Evolutionary conservation across 2,329 filamentous ascomycete species (phyloP), one percentile per base, ranked within the genome.

Genomic region (Cladobotryum protrusum): DNA sequence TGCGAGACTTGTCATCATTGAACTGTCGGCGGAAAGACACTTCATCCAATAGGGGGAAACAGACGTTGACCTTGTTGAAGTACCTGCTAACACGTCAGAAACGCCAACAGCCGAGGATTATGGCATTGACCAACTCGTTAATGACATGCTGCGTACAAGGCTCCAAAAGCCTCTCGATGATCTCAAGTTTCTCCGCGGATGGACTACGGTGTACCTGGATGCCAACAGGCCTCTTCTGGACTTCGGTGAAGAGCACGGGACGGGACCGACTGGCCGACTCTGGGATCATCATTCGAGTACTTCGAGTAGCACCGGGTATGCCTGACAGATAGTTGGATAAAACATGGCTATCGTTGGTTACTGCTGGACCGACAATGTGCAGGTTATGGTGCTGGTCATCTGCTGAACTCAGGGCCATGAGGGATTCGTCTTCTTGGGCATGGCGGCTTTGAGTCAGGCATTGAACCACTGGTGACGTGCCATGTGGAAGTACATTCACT

Each of bases 41-140:
- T 40, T 79, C 75, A 52, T 85, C 79, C 7, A 84, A 69, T 2
- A 85, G 66, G 0, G 81, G 82, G 52, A 84, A 79, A n/a, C 78
- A 80, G n/a, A 68, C 67, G 59, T 84, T 80, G 36, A 78, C 73
- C 48, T 76, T 72, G 32, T 72, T 67, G 49, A 82, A 75, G 57
- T 81, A 82, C 32, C 76, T 79, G 39, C 50, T 34, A 24, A 13
- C 24, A 8, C 14, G 15, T 7, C 33, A 29, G n/a, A 42, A 11
- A 47, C 12, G 43, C 39, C 24, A 43, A 32, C 15, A 59, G 13
- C 7, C 15, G 15, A 17, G 35, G 42, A 41, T 48, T 19, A 45
- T 3, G 18, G n/a, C 37, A 17, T 29, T 20, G 4, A 49, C 50
- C 15, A 45, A 52, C 72, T 76, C 52, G 24, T 72, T 70, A 39